Evolutionary conservation across 75 land plant genomes (phyloP).

Genomic region (Isoetes taiwanensis): DNA sequence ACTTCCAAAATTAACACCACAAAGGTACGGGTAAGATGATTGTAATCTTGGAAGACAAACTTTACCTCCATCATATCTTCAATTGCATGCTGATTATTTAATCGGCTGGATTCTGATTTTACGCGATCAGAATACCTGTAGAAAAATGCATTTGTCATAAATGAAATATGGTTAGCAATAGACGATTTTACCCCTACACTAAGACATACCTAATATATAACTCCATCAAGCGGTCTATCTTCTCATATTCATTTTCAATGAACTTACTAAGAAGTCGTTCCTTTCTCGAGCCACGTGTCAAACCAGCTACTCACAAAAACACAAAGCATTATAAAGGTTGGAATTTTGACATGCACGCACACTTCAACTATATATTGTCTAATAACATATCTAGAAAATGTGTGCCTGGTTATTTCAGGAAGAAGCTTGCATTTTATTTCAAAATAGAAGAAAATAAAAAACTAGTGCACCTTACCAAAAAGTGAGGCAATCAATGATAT

Average conservation of each 20-base stretch:
- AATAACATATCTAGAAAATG: not conserved
- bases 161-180: not conserved
- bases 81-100: constrained; percentile 44
- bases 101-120: constrained; percentile 58
- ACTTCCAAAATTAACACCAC: too few species aligned
- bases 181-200: not conserved
- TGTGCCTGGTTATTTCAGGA: too few species aligned
- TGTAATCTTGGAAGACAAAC: too few species aligned
- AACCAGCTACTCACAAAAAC: constrained; percentile 36
- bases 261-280: constrained; percentile 86
- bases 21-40: too few species aligned
- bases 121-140: constrained; percentile 82
- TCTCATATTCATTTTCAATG: constrained; percentile 88
- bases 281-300: constrained; percentile 76
- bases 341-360: not conserved
- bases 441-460: not conserved
- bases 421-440: not conserved
- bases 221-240: constrained; percentile 96
- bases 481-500: constrained; percentile 83
- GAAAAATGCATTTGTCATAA: not conserved
- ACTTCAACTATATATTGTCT: not conserved
- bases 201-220: constrained; percentile 64
- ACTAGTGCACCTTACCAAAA: constrained; percentile 58
- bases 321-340: not conserved
- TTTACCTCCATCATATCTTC: too few species aligned